These are phyloP conservation scores for Aureobasidium sp. DNA, from an alignment of 2,329 filamentous ascomycete species.

Conservation along the genomic window DNA sequence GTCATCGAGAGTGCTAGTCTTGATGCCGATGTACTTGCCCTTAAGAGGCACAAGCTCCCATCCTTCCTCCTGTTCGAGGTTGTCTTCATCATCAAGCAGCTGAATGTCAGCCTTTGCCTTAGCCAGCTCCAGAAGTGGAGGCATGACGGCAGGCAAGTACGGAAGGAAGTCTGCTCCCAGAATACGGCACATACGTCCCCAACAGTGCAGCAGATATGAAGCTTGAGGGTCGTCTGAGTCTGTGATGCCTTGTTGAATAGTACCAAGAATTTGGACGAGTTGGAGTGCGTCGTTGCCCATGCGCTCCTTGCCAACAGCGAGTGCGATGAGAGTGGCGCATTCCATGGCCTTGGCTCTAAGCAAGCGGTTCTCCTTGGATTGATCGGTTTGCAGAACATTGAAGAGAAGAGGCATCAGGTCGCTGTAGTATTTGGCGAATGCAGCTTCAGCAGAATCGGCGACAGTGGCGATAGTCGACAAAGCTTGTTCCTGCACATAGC, in stretches of 20 bases:
- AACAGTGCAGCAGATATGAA: constrained; percentile 96
- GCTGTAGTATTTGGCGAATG: constrained; percentile 92
- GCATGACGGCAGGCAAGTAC: constrained; percentile 89
- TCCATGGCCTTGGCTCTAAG: constrained; percentile 98
- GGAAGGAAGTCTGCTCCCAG: constrained; percentile 85
- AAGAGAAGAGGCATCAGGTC: constrained; percentile 93
- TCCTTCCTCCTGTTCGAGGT: constrained; percentile 89
- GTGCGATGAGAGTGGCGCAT: constrained; percentile 89
- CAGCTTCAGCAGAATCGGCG: constrained; percentile 93
- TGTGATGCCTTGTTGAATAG: constrained; percentile 77
- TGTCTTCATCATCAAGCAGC: constrained; percentile 87
- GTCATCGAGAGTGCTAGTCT: constrained; percentile 92
- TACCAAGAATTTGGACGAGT: constrained; percentile 78
- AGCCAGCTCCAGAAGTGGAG: constrained; percentile 81
- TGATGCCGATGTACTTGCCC: constrained; percentile 97
- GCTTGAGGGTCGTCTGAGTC: constrained; percentile 93
- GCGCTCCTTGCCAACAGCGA: constrained; percentile 89
- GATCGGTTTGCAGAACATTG: constrained; percentile 79
- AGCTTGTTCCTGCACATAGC: constrained; percentile 96
- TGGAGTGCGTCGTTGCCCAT: constrained; percentile 82
- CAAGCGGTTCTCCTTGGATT: constrained; percentile 85
- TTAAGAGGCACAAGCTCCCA: constrained; percentile 97
- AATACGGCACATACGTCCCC: constrained; percentile 97
- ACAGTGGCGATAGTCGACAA: constrained; percentile 97
- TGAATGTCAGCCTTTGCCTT: constrained; percentile 97